These are phyloP conservation scores for Protomyces inouyei DNA, from an alignment of 1,139 yeast genomes.

Conservation along the genomic window DNA sequence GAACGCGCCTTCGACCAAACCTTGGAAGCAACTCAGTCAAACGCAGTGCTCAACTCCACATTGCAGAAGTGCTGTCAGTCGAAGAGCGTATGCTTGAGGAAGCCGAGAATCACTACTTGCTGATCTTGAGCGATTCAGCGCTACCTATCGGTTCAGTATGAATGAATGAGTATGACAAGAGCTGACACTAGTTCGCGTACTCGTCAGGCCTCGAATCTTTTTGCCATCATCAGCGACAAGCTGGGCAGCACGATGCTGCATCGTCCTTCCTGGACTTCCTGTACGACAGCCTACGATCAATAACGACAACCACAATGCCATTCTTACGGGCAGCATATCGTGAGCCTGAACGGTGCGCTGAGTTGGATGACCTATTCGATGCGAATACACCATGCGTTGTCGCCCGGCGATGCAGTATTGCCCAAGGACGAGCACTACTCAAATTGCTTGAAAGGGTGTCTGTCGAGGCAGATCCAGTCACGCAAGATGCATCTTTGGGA, in stretches of 20 bases:
- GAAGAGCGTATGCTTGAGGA: neutral
- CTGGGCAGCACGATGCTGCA: neutral
- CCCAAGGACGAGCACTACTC: conserved; percentile 28
- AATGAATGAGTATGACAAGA: neutral
- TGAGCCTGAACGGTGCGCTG: conserved; percentile 2
- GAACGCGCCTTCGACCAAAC: neutral
- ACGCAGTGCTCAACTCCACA: neutral
- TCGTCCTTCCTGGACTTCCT: neutral
- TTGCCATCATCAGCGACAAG: conserved; percentile 4
- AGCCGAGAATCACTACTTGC: conserved; percentile 18
- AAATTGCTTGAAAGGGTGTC: conserved; percentile 12
- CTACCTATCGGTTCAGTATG: conserved; percentile 24
- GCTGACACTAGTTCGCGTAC: conserved; percentile 24
- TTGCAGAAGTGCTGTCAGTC: neutral
- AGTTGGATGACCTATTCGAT: conserved; percentile 22
- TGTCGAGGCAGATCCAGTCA: neutral
- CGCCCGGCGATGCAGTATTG: conserved; percentile 23
- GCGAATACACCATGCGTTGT: conserved; percentile 27
- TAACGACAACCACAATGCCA: conserved; percentile 17
- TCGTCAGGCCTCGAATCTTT: conserved; percentile 29
- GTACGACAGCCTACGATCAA: conserved; percentile 16
- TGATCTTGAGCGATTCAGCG: conserved; percentile 21
- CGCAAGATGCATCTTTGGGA: neutral
- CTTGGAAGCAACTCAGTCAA: neutral
- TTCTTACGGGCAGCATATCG: conserved; percentile 19